Evolutionary conservation across 345 rosid species (phyloP), one percentile per base, ranked within the genome.

Genomic region (Populus davidiana): DNA sequence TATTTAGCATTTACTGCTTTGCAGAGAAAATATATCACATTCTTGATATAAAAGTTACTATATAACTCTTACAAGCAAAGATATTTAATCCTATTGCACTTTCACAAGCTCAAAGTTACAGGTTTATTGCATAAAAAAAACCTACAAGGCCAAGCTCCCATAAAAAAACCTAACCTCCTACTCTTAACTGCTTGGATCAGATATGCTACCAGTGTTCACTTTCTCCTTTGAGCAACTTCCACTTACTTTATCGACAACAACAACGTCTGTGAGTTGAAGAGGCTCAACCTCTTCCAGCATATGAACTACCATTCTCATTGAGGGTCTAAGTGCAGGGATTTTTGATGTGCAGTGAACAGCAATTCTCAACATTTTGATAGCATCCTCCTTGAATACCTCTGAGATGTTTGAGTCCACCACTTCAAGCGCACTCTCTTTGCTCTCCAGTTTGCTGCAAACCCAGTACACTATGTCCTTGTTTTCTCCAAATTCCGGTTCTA

Each of bases 271-370:
- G 64, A 84, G 83, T 65, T 68, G 59, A 70, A 83, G 77, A 41
- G 89, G 87, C 70, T 86, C 83, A 64, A 88, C 88, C 49, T 89
- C 92, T 84, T 94, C 93, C 17, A 94, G 85, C 94, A 92, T 92
- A 63, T 88, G 88, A 70, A 94, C 96, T 23, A 94, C 96, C 79
- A 81, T 83, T 77, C 92, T 87, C 96, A 91, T 94, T 8, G 87
- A 86, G 33, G 96, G 98, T 78, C 98, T 89, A 36, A 78, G 50
- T 4, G 81, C 79, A 12, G 98, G 97, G 56, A 85, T 65, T 74
- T 85, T 90, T 8, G 82, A 81, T 2, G 94, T 91, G 85, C 98
- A 94, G 56, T 79, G 84, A 68, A 86, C 39, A 47, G 93, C 97
- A 63, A 94, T 87, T 63, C 78, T 84, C 83, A 94, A 75, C 33